Evolutionary conservation across 768 basidiomycete species (phyloP), one percentile per base, ranked within the genome.

Genomic region (Nidularia pulvinata): DNA sequence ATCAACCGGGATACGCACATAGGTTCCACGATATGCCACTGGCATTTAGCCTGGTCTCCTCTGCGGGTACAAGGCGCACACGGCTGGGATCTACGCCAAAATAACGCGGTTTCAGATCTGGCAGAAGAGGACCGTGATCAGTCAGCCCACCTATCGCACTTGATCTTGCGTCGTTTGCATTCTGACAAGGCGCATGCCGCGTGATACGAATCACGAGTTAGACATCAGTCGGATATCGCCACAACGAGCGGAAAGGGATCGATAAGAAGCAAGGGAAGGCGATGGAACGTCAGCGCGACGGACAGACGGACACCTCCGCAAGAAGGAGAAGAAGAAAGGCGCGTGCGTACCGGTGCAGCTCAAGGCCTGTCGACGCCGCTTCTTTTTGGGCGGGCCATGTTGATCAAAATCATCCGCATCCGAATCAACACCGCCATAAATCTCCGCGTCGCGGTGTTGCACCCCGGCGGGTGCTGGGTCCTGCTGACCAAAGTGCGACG

Each of bases 131-230:
- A 54, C 50, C 49, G 55, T 35, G 10, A 61, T 55, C 59, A 57
- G 57, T 59, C 62, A 64, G 51, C 75, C 62, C 65, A 88, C 88
- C 88, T 88, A 74, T 93, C 90, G 68, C 91, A 93, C 65, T 88
- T 89, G 69, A 93, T 93, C 77, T 93, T 93, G 43, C 91, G 81
- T 61, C 91, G 74, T 68, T 93, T 93, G 68, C 91, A 93, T 68
- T 92, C 91, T 91, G 63, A 47, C 51, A 42, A 50, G 50, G 37
- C 33, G 16, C 39, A 19, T 13, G 2, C 61, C 65, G 63, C 60
- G 63, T 68, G 64, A 66, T 63, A 57, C 52, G 44, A 44, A 68
- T 68, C 63, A 66, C 64, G 64, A 62, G 64, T 61, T 54, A 51
- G 50, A 50, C 13, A 54, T 46, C 32, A 49, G 45, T 33, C 30